Percentiles rank a stretch among this genome's conserved stretches.
phyloP scores from a whole-genome alignment of 2,329 filamentous ascomycete genomes.

The Triangularia verruculosa region DNA sequence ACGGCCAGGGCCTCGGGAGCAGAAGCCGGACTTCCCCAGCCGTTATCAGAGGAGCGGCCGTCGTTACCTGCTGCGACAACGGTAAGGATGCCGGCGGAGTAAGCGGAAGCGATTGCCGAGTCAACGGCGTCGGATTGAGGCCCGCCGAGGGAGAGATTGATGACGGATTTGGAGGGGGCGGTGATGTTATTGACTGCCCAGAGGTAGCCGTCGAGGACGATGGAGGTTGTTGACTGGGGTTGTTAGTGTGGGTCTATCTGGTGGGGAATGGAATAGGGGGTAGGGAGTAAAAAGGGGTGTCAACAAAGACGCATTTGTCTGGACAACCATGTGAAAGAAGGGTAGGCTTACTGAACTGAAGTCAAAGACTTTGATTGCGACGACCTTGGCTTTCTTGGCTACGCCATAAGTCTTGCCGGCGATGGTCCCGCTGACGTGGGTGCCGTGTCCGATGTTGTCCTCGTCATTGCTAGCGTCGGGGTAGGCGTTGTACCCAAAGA shows the following conservation, averaged over 20 bases:
- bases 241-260: neutral
- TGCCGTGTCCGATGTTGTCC: conserved; percentile 19
- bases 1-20: conserved; percentile 50
- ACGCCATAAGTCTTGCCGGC: conserved; percentile 14
- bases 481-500: conserved; percentile 19
- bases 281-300: neutral
- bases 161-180: conserved; percentile 43
- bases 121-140: conserved; percentile 46
- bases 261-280: neutral
- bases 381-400: conserved; percentile 18
- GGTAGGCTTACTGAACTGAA: neutral
- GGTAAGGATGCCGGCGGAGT: conserved; percentile 46
- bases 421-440: conserved; percentile 16
- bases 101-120: conserved; percentile 46
- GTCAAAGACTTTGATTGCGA: conserved; percentile 22
- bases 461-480: conserved; percentile 9
- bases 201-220: conserved; percentile 19
- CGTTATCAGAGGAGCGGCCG: conserved; percentile 36
- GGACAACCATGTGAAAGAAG: neutral
- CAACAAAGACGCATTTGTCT: neutral
- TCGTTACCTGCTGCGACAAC: conserved; percentile 53
- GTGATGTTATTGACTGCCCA: conserved; percentile 44
- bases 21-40: conserved; percentile 44
- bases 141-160: conserved; percentile 55
- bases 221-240: conserved; percentile 15